These are phyloP conservation scores for Trifolium repens DNA, from an alignment of 306 rosid genomes.

Conservation along the genomic window DNA sequence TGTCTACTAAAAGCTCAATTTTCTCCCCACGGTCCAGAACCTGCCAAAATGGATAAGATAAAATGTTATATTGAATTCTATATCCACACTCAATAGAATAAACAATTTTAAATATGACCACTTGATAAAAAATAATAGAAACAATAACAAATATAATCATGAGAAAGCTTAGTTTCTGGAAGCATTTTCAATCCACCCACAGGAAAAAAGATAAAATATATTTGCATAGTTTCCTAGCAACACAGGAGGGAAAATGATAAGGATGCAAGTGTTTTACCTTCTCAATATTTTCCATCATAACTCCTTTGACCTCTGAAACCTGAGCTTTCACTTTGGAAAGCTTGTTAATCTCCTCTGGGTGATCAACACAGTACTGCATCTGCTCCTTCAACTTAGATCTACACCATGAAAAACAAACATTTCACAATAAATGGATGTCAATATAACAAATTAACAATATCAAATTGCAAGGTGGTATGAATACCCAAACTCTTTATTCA, in stretches of 20 bases:
- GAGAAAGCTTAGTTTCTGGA: neutral
- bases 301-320: conserved; percentile 92
- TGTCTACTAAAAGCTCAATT: conserved; percentile 90
- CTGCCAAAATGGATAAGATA: conserved; percentile 48
- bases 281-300: conserved; percentile 96
- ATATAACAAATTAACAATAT: conserved; percentile 14
- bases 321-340: conserved; percentile 93
- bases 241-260: neutral
- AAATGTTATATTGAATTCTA: conserved; percentile 19
- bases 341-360: conserved; percentile 88
- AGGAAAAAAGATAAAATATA: conserved; percentile 20
- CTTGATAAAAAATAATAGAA: neutral
- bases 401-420: conserved; percentile 35
- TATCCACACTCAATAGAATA: neutral
- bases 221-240: conserved; percentile 12
- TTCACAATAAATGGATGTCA: conserved; percentile 33
- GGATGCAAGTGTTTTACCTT: conserved; percentile 54
- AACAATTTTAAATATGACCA: conserved; percentile 17
- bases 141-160: neutral
- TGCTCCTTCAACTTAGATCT: conserved; percentile 91
- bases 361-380: conserved; percentile 89
- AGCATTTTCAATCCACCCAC: conserved; percentile 10
- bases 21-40: conserved; percentile 96
- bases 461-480: conserved; percentile 1
- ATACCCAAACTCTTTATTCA: conserved; percentile 88